Evolutionary conservation across 2,329 filamentous ascomycete species (phyloP), one percentile per base, ranked within the genome.

Genomic region (Neofusicoccum kwambonambiense): DNA sequence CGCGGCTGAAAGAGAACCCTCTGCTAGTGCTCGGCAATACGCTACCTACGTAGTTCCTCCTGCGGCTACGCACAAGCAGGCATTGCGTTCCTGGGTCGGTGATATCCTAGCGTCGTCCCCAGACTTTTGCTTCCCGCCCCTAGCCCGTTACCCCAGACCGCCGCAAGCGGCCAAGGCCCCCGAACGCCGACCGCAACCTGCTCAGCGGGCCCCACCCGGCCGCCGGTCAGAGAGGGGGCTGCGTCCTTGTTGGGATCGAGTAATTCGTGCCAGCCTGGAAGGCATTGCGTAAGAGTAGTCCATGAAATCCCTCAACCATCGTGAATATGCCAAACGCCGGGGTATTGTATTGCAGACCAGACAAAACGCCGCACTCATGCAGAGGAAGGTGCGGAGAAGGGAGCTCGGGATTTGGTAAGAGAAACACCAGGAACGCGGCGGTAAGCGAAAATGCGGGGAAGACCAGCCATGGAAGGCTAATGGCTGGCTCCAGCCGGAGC

Each of bases 381-480:
- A 58, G 54, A n/a, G 19, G 39, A 27, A 58, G 27, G 54, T 62
- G 58, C 58, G 58, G 58, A 64, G 62, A 64, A 19, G 62, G 54
- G 35, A 47, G 42, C 47, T 60, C 63, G 63, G 54, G 45, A 61
- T 60, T 65, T 60, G 54, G 54, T 65, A 65, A 65, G 54, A 61
- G 56, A 65, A 65, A 61, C 54, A 52, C 22, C 63, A 63, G 39
- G 39, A 63, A 63, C 49, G 56, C 56, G 39, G 54, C 62, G 51
- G 51, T 57, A 64, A 57, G 62, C 62, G 62, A 64, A 64, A 64
- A 58, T 64, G 63, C 63, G 63, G 63, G 63, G 56, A 54, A 65
- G 56, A 17, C 63, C 49, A 39, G 31, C 63, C 45, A 27, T 37
- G 35, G 63, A 19, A 51, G 45, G 56, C 51, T 31, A 57, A 58